These are phyloP conservation scores for Flueggea neowawraea DNA, from an alignment of 441 rosid species.

Conservation along the genomic window DNA sequence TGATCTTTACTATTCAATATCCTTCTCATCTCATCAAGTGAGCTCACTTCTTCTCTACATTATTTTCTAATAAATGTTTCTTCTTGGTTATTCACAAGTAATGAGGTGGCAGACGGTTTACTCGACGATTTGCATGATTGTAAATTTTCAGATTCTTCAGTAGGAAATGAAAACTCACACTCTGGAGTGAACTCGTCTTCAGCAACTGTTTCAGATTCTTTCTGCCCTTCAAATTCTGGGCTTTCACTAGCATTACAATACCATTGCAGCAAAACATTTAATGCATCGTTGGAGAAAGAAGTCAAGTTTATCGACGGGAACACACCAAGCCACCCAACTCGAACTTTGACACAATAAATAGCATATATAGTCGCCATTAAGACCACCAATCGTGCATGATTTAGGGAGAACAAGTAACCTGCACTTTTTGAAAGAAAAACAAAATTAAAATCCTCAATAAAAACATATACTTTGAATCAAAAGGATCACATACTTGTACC, in stretches of 20 bases:
- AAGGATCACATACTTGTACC: too few relatives aligned
- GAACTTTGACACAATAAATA: slow-evolving; percentile 81
- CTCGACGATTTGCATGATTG: slow-evolving; percentile 68
- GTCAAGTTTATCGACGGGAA: slow-evolving; percentile 85
- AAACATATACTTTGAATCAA: too few relatives aligned
- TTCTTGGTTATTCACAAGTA: slow-evolving; percentile 41
- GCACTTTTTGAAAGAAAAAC: slow-evolving; percentile 22
- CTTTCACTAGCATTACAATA: slow-evolving; percentile 76
- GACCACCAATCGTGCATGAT: slow-evolving; percentile 90
- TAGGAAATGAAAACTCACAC: slow-evolving; percentile 52
- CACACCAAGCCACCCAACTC: slow-evolving; percentile 96
- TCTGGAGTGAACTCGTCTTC: slow-evolving; percentile 70
- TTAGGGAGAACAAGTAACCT: slow-evolving; percentile 94
- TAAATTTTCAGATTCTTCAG: slow-evolving; percentile 64
- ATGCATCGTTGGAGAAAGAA: slow-evolving; percentile 86
- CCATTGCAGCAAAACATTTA: slow-evolving; percentile 71
- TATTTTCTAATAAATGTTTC: slow-evolving; percentile 45
- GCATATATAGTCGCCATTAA: slow-evolving; percentile 69
- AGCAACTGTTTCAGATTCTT: slow-evolving; percentile 50
- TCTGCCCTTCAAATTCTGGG: slow-evolving; percentile 56
- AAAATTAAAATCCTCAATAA: too few relatives aligned
- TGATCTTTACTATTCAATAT: slow-evolving; percentile 74
- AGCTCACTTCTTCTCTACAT: slow-evolving; percentile 51
- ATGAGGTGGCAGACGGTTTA: slow-evolving; percentile 46
- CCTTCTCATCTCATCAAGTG: slow-evolving; percentile 87